phyloP scores from a whole-genome alignment of 2,329 filamentous ascomycete genomes.

The Fusarium succisae region DNA sequence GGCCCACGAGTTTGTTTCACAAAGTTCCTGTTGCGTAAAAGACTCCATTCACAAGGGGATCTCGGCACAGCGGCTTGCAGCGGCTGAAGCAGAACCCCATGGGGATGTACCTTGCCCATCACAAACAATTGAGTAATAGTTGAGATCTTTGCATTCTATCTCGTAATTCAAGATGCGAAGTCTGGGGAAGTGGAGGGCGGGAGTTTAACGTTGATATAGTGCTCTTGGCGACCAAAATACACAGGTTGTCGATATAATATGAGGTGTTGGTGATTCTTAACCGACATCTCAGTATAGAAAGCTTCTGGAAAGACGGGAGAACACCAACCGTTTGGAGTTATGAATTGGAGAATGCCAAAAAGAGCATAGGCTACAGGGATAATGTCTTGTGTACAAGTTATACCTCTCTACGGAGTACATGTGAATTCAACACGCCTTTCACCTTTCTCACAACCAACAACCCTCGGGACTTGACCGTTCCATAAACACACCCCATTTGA shows the following conservation, averaged over 20 bases:
- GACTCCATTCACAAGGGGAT: neutral
- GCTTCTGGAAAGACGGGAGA: slow-evolving; percentile 18
- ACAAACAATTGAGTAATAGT: slow-evolving; percentile 32
- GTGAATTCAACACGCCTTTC: neutral
- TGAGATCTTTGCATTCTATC: slow-evolving; percentile 9
- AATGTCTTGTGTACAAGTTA: neutral
- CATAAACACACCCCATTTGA: neutral
- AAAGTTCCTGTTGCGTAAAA: neutral
- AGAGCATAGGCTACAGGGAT: neutral
- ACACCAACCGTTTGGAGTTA: neutral
- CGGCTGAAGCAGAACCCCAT: slow-evolving; percentile 27
- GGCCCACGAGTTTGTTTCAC: slow-evolving; percentile 22
- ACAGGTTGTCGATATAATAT: neutral
- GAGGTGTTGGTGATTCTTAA: neutral
- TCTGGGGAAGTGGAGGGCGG: slow-evolving; percentile 31
- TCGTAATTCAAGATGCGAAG: slow-evolving; percentile 21
- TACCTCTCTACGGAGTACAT: neutral
- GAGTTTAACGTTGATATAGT: neutral
- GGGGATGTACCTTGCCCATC: slow-evolving; percentile 13
- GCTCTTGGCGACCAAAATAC: neutral
- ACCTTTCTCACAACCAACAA: neutral
- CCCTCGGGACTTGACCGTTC: slow-evolving; percentile 9
- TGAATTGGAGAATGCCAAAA: neutral
- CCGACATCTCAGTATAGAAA: neutral
- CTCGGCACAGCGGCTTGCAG: slow-evolving; percentile 19